A percentile compares a stretch with the other conserved stretches of the same genome.
Evolutionary conservation across 768 basidiomycete genomes (phyloP).

Genomic region (Xerocomellus amylosporus): DNA sequence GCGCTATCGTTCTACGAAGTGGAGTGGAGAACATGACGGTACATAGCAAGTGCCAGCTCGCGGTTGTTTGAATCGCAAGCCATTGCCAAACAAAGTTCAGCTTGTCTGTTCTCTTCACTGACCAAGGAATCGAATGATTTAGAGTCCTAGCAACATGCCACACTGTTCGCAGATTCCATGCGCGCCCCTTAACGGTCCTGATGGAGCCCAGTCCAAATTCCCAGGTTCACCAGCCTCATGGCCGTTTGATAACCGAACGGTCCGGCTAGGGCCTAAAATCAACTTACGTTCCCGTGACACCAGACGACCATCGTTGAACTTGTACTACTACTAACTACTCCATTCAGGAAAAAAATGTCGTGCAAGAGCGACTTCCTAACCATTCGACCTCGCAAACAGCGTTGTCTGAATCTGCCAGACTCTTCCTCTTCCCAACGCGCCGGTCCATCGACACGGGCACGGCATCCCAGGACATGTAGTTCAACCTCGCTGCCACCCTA

Average conservation of each 20-base stretch:
- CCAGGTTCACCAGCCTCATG: conserved; percentile 13
- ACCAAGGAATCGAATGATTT: not conserved
- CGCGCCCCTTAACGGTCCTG: not conserved
- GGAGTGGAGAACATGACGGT: conserved; percentile 9
- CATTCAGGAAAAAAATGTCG: conserved; percentile 18
- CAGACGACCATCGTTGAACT: conserved; percentile 12
- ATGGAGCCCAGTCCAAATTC: not conserved
- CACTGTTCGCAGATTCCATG: not conserved
- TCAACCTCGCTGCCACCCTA: conserved; percentile 11
- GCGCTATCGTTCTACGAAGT: not conserved
- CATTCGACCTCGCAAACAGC: conserved; percentile 5
- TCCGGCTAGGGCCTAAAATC: conserved; percentile 16
- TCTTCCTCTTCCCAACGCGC: conserved; percentile 1
- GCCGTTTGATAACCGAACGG: conserved; percentile 18
- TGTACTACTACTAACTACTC: conserved; percentile 23
- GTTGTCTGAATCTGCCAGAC: not conserved
- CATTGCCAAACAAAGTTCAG: conserved; percentile 12
- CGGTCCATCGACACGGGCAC: conserved; percentile 6
- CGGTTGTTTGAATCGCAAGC: conserved; percentile 6
- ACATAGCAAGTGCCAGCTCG: not conserved
- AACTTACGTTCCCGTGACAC: conserved; percentile 27
- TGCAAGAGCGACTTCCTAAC: conserved; percentile 12
- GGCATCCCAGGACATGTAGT: conserved; percentile 8
- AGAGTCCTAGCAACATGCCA: not conserved
- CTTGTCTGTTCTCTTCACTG: not conserved